A percentile compares a stretch with the other conserved stretches of the same genome.
Conservation (phyloP, 2,329 filamentous ascomycete genomes). For the Cladosporium sp. region DNA sequence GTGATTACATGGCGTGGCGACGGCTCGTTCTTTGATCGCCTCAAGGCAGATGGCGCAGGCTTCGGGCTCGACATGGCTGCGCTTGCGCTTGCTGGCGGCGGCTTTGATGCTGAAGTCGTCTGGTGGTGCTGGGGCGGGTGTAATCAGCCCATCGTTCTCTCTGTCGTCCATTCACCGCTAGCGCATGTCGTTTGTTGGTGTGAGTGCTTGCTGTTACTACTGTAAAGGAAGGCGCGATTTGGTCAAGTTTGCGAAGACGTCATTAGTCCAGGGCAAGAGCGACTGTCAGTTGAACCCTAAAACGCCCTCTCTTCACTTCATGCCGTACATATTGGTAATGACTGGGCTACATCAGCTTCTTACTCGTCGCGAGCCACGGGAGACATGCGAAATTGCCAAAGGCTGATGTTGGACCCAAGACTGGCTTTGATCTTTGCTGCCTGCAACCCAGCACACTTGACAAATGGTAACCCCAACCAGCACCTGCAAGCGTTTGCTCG, state of each 20-base stretch:
- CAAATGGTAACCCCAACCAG: neutral
- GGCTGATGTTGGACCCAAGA: neutral
- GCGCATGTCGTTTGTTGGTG: neutral
- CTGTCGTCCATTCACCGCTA: slow-evolving; percentile 26
- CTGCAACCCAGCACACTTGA: neutral
- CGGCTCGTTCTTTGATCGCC: slow-evolving; percentile 67
- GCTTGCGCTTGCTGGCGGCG: slow-evolving; percentile 23
- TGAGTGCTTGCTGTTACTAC: neutral
- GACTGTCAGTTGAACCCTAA: neutral
- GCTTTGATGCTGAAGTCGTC: slow-evolving; percentile 32
- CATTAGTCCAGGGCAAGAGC: neutral
- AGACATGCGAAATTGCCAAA: neutral
- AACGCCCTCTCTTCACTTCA: neutral
- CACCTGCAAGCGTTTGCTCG: neutral
- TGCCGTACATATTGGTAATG: neutral
- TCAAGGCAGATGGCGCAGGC: slow-evolving; percentile 90
- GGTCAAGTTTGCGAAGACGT: neutral
- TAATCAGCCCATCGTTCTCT: neutral
- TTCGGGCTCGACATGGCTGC: slow-evolving; percentile 32
- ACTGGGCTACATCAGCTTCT: neutral
- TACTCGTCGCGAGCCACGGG: neutral
- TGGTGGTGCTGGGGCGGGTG: neutral
- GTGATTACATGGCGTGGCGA: slow-evolving; percentile 76
- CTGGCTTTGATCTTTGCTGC: neutral
- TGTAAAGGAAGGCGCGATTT: neutral